Conservation (phyloP, 169 alveolate genomes). For the Eimeria necatrix region DNA sequence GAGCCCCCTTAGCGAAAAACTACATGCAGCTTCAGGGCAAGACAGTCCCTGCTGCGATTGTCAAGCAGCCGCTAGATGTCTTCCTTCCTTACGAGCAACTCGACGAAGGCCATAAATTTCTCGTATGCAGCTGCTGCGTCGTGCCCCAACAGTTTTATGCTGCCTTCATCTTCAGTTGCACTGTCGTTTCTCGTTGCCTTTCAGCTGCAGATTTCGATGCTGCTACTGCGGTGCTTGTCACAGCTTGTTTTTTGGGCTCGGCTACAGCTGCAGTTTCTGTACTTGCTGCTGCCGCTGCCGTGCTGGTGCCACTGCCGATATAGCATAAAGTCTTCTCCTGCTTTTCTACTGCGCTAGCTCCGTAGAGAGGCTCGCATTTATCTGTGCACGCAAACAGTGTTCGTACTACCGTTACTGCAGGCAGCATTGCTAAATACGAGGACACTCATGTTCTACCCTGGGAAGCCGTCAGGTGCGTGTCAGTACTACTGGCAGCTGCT, state of each 20-base stretch:
- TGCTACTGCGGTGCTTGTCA: background rate
- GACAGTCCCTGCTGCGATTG: background rate
- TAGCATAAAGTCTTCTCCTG: too few species aligned
- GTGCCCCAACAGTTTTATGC: background rate
- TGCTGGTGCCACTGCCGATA: background rate
- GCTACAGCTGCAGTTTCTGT: background rate
- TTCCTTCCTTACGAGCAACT: background rate
- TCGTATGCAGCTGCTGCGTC: background rate
- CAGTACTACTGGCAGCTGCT: background rate
- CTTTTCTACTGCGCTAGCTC: too few species aligned
- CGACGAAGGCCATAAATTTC: conserved; percentile 27
- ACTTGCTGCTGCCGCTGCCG: conserved; percentile 1
- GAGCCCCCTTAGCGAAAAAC: background rate
- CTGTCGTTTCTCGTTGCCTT: background rate
- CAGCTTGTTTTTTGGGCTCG: background rate
- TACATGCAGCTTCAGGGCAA: background rate
- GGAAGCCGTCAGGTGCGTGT: conserved; percentile 16
- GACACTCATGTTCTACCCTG: conserved; percentile 21
- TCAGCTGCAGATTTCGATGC: background rate
- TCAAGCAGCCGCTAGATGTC: background rate
- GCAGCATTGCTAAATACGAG: conserved; percentile 42
- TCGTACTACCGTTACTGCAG: background rate
- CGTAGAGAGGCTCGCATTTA: too few species aligned
- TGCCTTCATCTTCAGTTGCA: background rate
- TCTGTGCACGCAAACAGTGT: background rate